These are phyloP conservation scores for Fusarium xyrophilum DNA, from an alignment of 2,329 filamentous ascomycete genomes.

Conservation along the genomic window DNA sequence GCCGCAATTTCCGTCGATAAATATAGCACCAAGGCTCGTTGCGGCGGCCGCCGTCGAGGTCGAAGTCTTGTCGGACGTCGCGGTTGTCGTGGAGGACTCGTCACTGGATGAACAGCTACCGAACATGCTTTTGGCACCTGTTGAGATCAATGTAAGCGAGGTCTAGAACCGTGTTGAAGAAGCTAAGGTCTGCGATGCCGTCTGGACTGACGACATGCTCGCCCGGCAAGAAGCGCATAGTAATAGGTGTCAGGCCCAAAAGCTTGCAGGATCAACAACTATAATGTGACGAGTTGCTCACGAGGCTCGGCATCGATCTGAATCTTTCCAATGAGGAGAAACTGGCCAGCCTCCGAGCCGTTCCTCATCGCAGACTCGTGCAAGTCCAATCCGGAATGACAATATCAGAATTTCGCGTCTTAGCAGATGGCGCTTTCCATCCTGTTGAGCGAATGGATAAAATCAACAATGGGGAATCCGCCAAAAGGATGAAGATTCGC, in stretches of 20 bases:
- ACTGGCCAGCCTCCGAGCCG: accelerated
- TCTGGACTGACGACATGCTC: not conserved
- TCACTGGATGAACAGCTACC: not conserved
- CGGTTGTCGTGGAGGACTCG: not conserved
- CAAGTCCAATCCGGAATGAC: not conserved
- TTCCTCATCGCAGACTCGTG: not conserved
- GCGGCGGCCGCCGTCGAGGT: not conserved
- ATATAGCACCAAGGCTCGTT: not conserved
- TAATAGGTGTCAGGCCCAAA: not conserved
- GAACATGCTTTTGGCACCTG: not conserved
- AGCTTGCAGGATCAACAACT: not conserved
- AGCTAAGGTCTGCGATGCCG: not conserved
- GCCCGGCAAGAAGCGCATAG: not conserved
- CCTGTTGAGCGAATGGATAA: accelerated
- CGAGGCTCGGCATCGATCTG: accelerated
- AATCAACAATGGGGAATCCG: not conserved
- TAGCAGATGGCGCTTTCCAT: not conserved
- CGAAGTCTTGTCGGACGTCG: not conserved
- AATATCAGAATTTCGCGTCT: not conserved
- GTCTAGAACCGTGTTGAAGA: accelerated
- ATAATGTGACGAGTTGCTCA: not conserved
- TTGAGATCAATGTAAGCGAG: not conserved
- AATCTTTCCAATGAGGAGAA: not conserved
- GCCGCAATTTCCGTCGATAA: not conserved
- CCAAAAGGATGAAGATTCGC: not conserved